A percentile compares a stretch with the other conserved stretches of the same genome.
phyloP scores from a whole-genome alignment of 371 early-diverging fungal species.

The Rhizopus arrhizus region DNA sequence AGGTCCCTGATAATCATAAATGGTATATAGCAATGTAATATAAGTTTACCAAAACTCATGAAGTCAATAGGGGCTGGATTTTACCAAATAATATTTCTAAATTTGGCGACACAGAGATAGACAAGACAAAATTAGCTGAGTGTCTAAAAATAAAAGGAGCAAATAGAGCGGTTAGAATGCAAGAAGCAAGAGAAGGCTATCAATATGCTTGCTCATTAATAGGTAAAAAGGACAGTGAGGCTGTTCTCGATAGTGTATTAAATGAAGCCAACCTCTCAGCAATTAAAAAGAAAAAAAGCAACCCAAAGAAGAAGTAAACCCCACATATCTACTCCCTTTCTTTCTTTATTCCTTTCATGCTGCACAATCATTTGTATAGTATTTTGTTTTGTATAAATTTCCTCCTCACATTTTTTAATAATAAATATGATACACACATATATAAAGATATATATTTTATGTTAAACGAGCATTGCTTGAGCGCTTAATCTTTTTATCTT shows the following conservation, averaged over 20 bases:
- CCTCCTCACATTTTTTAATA: neutral
- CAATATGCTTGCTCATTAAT: slow-evolving; percentile 36
- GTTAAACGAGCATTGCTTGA: slow-evolving; percentile 18
- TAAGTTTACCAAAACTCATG: neutral
- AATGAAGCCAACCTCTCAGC: neutral
- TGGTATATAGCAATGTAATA: slow-evolving; percentile 26
- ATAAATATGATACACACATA: neutral
- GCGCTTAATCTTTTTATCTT: slow-evolving; percentile 34
- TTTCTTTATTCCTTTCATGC: neutral
- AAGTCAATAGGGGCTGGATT: slow-evolving; percentile 47
- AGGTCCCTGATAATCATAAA: slow-evolving; percentile 33
- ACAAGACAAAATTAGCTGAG: slow-evolving; percentile 34
- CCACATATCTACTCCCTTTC: neutral
- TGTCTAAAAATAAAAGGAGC: slow-evolving; percentile 26
- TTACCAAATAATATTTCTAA: slow-evolving; percentile 24
- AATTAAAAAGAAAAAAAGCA: slow-evolving; percentile 5
- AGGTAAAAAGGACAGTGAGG: slow-evolving; percentile 10
- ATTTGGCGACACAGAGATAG: slow-evolving; percentile 39
- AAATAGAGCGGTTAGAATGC: slow-evolving; percentile 26
- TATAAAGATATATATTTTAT: neutral
- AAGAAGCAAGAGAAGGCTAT: slow-evolving; percentile 48
- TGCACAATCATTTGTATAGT: neutral
- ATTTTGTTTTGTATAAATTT: neutral
- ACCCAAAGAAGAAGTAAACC: neutral
- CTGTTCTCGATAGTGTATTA: slow-evolving; percentile 10